Conservation (phyloP, 768 basidiomycete species). For the Gautieria morchelliformis region DNA sequence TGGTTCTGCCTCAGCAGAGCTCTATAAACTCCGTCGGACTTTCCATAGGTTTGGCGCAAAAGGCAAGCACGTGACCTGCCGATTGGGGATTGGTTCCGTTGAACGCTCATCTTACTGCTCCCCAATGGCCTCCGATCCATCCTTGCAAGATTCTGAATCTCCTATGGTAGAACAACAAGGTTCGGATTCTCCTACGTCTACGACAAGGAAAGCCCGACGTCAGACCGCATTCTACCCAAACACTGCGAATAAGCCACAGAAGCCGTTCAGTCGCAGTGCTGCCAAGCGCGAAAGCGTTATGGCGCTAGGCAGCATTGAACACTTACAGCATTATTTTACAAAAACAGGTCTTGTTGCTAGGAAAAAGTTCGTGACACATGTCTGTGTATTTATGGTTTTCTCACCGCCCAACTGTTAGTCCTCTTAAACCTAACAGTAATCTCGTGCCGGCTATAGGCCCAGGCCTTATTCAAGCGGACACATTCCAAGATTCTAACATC, state of each 20-base stretch:
- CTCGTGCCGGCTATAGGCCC: conserved; percentile 67
- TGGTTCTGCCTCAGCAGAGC: too few relatives aligned
- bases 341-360: conserved; percentile 73
- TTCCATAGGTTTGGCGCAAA: too few relatives aligned
- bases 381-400: conserved; percentile 7
- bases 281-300: conserved; percentile 91
- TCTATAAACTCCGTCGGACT: too few relatives aligned
- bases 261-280: conserved; percentile 83
- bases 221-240: conserved; percentile 75
- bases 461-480: conserved; percentile 30
- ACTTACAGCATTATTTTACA: conserved; percentile 91
- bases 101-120: too few relatives aligned
- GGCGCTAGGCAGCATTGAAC: conserved; percentile 91
- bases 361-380: conserved; percentile 45
- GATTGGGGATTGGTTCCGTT: too few relatives aligned
- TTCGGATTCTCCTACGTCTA: conserved; percentile 23
- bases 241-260: conserved; percentile 66
- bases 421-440: conserved; percentile 43
- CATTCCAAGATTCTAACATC: conserved; percentile 38
- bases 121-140: background rate
- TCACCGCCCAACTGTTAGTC: conserved; percentile 19
- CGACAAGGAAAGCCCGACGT: conserved; percentile 45
- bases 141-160: background rate
- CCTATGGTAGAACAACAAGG: conserved; percentile 14
- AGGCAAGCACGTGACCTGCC: too few relatives aligned